Percentiles rank a stretch among this genome's conserved stretches.
These are phyloP conservation scores for Blastobotrys petasosporus DNA, from an alignment of 1,139 yeast species.

Conservation along the genomic window DNA sequence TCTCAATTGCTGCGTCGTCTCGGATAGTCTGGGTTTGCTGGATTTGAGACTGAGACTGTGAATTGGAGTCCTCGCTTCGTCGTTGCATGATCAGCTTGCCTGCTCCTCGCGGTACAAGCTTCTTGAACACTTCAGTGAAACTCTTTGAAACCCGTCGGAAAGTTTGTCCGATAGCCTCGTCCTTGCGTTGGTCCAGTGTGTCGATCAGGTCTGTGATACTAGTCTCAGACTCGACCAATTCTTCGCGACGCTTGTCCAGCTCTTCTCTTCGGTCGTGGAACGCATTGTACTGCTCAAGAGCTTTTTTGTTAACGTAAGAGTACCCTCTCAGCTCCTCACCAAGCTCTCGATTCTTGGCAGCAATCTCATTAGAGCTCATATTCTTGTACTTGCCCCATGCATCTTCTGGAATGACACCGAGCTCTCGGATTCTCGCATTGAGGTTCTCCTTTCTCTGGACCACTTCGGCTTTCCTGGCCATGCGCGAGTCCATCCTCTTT, in stretches of 20 bases:
- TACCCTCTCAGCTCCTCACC: constrained; percentile 56
- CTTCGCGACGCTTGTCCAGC: constrained; percentile 49
- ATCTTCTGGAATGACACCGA: constrained; percentile 85
- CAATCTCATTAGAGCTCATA: constrained; percentile 46
- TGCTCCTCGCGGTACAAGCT: constrained; percentile 75
- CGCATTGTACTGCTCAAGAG: constrained; percentile 74
- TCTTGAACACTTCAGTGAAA: constrained; percentile 68
- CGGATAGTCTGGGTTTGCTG: constrained; percentile 2
- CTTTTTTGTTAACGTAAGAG: constrained; percentile 82
- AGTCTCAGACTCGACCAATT: constrained; percentile 60
- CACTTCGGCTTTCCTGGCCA: constrained; percentile 60
- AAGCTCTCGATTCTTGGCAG: constrained; percentile 50
- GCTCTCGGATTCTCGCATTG: constrained; percentile 66
- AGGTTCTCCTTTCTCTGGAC: constrained; percentile 63
- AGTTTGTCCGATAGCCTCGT: constrained; percentile 73
- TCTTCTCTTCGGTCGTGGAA: constrained; percentile 68
- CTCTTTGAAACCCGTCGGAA: constrained; percentile 70
- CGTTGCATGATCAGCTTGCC: constrained; percentile 69
- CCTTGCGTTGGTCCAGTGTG: constrained; percentile 72
- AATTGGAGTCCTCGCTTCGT: constrained; percentile 27
- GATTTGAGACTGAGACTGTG: constrained; percentile 8
- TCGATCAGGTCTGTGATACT: constrained; percentile 70
- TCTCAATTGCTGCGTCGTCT: constrained; percentile 33
- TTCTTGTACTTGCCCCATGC: constrained; percentile 52
- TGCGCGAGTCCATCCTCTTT: constrained; percentile 57